phyloP scores from a whole-genome alignment of 495 filamentous ascomycete genomes.

The Evansstolkia leycettana region DNA sequence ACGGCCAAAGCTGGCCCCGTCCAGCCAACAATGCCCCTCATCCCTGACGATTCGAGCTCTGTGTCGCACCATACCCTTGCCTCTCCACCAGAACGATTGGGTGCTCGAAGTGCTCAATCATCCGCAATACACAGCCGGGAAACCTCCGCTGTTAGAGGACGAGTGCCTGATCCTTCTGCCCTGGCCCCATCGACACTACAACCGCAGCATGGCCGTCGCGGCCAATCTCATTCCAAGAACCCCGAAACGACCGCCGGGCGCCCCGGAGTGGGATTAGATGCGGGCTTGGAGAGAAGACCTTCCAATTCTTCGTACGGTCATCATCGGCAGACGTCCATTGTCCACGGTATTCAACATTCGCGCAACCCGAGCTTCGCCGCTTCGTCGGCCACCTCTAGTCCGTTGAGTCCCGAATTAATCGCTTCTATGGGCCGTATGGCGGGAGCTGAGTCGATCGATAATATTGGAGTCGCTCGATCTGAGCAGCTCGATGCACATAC shows the following conservation, averaged over 20 bases:
- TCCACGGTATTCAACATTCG: conserved; percentile 88
- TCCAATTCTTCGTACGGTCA: conserved; percentile 74
- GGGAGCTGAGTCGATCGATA: conserved; percentile 13
- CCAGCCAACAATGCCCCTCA: conserved; percentile 33
- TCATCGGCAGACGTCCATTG: conserved; percentile 87
- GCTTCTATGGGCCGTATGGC: conserved; percentile 45
- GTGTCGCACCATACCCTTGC: conserved; percentile 30
- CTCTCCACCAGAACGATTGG: conserved; percentile 29
- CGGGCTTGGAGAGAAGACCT: conserved; percentile 53
- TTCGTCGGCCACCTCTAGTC: conserved; percentile 54
- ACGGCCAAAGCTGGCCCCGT: conserved; percentile 27
- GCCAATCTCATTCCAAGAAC: conserved; percentile 44
- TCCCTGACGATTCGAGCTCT: conserved; percentile 28
- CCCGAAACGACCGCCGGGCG: conserved; percentile 30
- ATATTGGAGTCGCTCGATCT: conserved; percentile 9
- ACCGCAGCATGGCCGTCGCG: conserved; percentile 28
- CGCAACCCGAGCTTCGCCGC: conserved; percentile 67
- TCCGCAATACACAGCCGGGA: conserved; percentile 38
- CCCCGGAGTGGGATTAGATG: conserved; percentile 34
- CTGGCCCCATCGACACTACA: conserved; percentile 19
- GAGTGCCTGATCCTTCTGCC: conserved; percentile 6
- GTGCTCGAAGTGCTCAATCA: conserved; percentile 34
- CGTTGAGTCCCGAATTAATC: conserved; percentile 73
- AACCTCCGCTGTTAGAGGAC: conserved; percentile 29
- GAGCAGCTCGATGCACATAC: conserved; percentile 23